Evolutionary conservation across 441 rosid genomes (phyloP).

Genomic region (Rhodomyrtus psidioides): DNA sequence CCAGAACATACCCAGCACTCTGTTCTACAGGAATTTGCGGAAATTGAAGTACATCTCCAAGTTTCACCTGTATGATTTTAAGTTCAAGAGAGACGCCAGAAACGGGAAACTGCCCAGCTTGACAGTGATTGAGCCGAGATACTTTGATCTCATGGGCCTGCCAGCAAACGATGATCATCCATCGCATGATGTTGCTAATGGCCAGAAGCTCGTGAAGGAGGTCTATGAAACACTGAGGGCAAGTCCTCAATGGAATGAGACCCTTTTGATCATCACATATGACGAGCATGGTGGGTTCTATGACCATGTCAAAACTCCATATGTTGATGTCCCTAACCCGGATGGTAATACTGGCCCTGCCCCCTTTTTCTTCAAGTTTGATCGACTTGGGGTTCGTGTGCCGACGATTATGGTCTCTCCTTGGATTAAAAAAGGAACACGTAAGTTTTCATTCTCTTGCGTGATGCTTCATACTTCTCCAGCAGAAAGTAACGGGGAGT

Average conservation of each 20-base stretch:
- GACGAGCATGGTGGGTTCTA: slow-evolving; percentile 96
- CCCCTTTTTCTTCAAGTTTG: slow-evolving; percentile 86
- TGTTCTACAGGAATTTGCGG: slow-evolving; percentile 81
- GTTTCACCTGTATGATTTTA: slow-evolving; percentile 55
- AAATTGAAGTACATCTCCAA: slow-evolving; percentile 61
- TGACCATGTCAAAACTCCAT: slow-evolving; percentile 91
- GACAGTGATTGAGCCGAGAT: slow-evolving; percentile 89
- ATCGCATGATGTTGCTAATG: slow-evolving; percentile 87
- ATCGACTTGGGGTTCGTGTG: slow-evolving; percentile 88
- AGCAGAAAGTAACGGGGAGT: rapidly evolving
- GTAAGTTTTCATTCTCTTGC: slow-evolving; percentile 20
- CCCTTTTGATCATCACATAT: slow-evolving; percentile 73
- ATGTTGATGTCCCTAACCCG: slow-evolving; percentile 64
- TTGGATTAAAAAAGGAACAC: slow-evolving; percentile 91
- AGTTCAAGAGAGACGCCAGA: slow-evolving; percentile 67
- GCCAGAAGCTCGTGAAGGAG: slow-evolving; percentile 82
- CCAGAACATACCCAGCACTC: slow-evolving; percentile 70
- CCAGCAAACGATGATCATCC: slow-evolving; percentile 97
- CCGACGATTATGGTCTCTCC: slow-evolving; percentile 97
- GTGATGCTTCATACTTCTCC: neutral
- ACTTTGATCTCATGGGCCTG: slow-evolving; percentile 59
- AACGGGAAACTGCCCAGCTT: slow-evolving; percentile 70
- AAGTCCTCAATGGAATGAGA: slow-evolving; percentile 95
- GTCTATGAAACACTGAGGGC: slow-evolving; percentile 83
- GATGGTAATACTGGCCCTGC: slow-evolving; percentile 96